These are phyloP conservation scores for Fusarium pilosicola DNA, from an alignment of 2,329 filamentous ascomycete genomes.

Conservation along the genomic window DNA sequence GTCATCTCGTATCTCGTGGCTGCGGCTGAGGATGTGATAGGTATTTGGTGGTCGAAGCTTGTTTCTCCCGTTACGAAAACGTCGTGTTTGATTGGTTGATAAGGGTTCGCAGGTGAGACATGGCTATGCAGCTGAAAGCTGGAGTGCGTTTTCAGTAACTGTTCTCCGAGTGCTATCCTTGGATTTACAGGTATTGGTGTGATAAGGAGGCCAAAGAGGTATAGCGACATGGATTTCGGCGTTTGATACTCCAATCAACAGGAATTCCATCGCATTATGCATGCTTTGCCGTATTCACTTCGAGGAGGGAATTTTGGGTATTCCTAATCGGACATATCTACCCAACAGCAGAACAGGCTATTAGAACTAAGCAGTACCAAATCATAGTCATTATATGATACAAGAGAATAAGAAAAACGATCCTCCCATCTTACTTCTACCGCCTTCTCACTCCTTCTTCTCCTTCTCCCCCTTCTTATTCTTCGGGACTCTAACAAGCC, in stretches of 20 bases:
- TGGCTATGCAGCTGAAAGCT: not conserved
- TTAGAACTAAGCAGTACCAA: not conserved
- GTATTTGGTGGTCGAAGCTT: not conserved
- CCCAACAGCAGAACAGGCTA: not conserved
- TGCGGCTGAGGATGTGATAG: not conserved
- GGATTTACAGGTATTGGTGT: too few relatives aligned
- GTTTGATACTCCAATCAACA: not conserved
- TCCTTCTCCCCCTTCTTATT: conserved; percentile 45
- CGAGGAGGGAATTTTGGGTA: not conserved
- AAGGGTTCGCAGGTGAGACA: not conserved
- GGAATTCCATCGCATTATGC: not conserved
- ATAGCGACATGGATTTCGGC: too few relatives aligned
- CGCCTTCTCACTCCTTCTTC: not conserved
- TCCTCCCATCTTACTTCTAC: not conserved
- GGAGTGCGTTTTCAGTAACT: not conserved
- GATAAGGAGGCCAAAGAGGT: not conserved
- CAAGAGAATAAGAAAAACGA: accelerated
- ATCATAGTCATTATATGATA: not conserved
- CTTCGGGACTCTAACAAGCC: conserved; percentile 61
- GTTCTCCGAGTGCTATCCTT: not conserved
- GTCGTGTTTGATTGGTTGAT: not conserved
- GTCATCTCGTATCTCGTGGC: not conserved
- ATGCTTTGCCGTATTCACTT: not conserved
- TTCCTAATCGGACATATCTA: not conserved
- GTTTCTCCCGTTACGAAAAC: not conserved